A percentile compares a stretch with the other conserved stretches of the same genome.
Conservation (phyloP, 2,329 filamentous ascomycete species). For the Cladophialophora chaetospira region DNA sequence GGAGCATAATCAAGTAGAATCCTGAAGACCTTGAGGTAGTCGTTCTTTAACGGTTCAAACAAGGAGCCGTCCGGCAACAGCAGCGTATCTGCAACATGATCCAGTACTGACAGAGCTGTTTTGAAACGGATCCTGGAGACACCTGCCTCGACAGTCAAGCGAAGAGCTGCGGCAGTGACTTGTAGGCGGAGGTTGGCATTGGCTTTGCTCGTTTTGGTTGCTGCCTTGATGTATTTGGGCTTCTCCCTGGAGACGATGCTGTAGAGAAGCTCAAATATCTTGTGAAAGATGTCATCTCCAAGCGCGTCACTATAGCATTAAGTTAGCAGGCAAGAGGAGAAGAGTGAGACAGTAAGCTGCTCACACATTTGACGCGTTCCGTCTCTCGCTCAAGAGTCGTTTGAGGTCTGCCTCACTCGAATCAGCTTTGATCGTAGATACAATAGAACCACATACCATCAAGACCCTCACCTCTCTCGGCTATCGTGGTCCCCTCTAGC, state of each 20-base stretch:
- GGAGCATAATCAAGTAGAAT: slow-evolving; percentile 70
- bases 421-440: slow-evolving; percentile 4
- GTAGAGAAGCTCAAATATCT: slow-evolving; percentile 80
- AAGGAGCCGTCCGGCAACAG: slow-evolving; percentile 65
- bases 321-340: not conserved
- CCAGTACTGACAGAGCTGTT: slow-evolving; percentile 75
- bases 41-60: slow-evolving; percentile 64
- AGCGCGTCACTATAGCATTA: slow-evolving; percentile 46
- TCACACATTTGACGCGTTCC: slow-evolving; percentile 26
- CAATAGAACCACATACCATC: slow-evolving; percentile 40
- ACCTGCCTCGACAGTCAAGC: slow-evolving; percentile 70
- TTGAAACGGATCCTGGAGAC: slow-evolving; percentile 69
- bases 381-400: slow-evolving; percentile 58
- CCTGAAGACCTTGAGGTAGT: slow-evolving; percentile 77
- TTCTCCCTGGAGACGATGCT: slow-evolving; percentile 71
- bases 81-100: slow-evolving; percentile 78
- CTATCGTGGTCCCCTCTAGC: slow-evolving; percentile 35
- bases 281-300: slow-evolving; percentile 76
- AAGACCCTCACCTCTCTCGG: slow-evolving; percentile 46
- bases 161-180: slow-evolving; percentile 70
- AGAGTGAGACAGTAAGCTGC: not conserved
- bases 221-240: slow-evolving; percentile 58
- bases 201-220: slow-evolving; percentile 52
- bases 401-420: slow-evolving; percentile 52
- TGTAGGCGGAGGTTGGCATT: slow-evolving; percentile 61